Evolutionary conservation across 345 rosid genomes (phyloP), one percentile per base, ranked within the genome.

Genomic region (Salix caprea): DNA sequence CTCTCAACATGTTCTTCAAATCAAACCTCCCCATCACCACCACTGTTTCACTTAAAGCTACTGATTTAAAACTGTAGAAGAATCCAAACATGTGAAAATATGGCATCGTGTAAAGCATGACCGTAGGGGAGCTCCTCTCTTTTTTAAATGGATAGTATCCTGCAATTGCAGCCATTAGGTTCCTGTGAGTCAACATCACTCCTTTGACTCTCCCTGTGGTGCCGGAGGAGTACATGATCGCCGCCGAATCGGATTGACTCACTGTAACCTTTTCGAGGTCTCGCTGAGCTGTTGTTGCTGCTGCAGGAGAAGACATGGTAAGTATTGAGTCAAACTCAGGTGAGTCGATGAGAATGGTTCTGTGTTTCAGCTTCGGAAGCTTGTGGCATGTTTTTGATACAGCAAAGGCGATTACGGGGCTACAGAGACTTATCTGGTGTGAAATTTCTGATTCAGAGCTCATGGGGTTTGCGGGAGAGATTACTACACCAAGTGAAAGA

Each of bases 201-300:
- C 81, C 87, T 73, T 86, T 86, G 23, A 79, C 77, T 10, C 26
- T 75, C n/a, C 85, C 87, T 0, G 87, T 86, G 0, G 85, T 86
- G 23, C 89, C 87, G 2, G 85, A 84, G 2, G 87, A 84, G 81
- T 50, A 86, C 81, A 82, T 6, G 65, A 84, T 84, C 40, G 82
- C 84, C 2, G 87, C 85, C 67, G 75, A 30, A 7, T 80, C 81
- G 7, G 83, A 73, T 71, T 84, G 89, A 19, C 34, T 74, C 39
- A 77, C 82, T 4, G 28, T 65, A 19, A 69, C 83, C 16, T 0
- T 60, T 3, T 73, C 46, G 30, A 65, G 9, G 2, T 21, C 24
- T 2, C 2, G 24, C 10, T 2, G 60, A 19, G 60, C 0, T 54
- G 60, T 2, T 52, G 60, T 7, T 54, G 56, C 0, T 4, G 24